A percentile compares a stretch with the other conserved stretches of the same genome.
phyloP scores from a whole-genome alignment of 495 filamentous ascomycete species.

The Hyphodiscus hymeniophilus region DNA sequence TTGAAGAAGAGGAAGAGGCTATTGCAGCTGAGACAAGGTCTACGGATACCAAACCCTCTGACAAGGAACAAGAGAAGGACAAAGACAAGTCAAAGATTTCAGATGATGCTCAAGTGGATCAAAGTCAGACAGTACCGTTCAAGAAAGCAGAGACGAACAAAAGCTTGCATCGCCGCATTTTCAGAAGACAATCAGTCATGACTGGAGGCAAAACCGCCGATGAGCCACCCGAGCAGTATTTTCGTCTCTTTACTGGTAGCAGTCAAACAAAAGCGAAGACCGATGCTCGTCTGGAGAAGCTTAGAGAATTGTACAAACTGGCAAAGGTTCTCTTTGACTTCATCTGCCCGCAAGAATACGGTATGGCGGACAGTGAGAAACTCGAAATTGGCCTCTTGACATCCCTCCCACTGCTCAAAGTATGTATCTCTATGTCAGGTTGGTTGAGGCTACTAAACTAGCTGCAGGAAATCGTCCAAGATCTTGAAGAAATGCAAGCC shows the following conservation, averaged over 20 bases:
- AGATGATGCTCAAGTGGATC: constrained; percentile 28
- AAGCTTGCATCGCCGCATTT: constrained; percentile 40
- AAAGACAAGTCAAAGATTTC: constrained; percentile 14
- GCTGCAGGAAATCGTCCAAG: constrained; percentile 72
- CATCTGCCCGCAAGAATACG: constrained; percentile 96
- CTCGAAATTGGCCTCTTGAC: constrained; percentile 94
- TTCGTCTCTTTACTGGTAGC: constrained; percentile 74
- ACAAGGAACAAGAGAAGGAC: constrained; percentile 27
- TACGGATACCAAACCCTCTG: neutral
- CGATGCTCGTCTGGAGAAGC: constrained; percentile 74
- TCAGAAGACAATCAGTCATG: constrained; percentile 43
- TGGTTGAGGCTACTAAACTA: constrained; percentile 3
- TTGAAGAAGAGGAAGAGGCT: constrained; percentile 46
- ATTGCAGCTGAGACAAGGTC: constrained; percentile 23
- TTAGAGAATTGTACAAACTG: constrained; percentile 85
- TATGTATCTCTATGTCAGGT: neutral
- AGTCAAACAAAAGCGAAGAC: constrained; percentile 72
- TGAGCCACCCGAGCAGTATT: constrained; percentile 49
- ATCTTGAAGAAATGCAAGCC: constrained; percentile 96
- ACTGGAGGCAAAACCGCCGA: constrained; percentile 8
- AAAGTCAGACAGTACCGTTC: constrained; percentile 20
- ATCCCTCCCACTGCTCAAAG: constrained; percentile 77
- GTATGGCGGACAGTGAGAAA: constrained; percentile 89
- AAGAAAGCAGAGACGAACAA: constrained; percentile 27
- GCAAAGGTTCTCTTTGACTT: constrained; percentile 97